Evolutionary conservation across 768 basidiomycete species (phyloP).

Genomic region (Sistotremastrum niveocremeum): DNA sequence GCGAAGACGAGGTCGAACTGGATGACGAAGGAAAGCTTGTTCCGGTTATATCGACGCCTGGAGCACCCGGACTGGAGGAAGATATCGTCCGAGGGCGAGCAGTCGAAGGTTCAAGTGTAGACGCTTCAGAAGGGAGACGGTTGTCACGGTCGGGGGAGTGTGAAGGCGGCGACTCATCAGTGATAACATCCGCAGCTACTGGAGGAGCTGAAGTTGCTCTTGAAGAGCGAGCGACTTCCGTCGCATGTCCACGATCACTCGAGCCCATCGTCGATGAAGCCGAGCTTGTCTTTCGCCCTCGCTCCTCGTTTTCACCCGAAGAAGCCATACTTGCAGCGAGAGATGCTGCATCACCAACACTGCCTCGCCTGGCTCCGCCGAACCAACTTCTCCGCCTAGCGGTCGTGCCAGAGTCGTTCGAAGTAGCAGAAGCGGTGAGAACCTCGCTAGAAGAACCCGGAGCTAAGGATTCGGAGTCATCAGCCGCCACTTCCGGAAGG

Average conservation of each 20-base stretch:
- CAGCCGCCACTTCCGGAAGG: constrained; percentile 12
- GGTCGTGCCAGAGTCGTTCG: constrained; percentile 7
- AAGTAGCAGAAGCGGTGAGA: constrained; percentile 13
- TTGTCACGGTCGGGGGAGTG: constrained; percentile 1
- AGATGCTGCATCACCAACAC: constrained; percentile 17
- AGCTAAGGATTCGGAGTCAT: no score
- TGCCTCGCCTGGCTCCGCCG: constrained; percentile 24
- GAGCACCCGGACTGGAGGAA: not conserved
- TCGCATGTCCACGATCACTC: no score
- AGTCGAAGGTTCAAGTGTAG: not conserved
- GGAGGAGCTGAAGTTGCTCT: constrained; percentile 1
- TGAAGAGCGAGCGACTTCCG: constrained; percentile 2
- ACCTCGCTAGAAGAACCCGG: no score
- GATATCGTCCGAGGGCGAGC: not conserved
- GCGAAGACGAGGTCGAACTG: constrained; percentile 16
- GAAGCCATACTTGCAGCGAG: constrained; percentile 7
- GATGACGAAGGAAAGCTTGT: constrained; percentile 18
- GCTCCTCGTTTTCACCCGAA: constrained; percentile 12
- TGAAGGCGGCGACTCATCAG: constrained; percentile 3
- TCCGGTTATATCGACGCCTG: no score
- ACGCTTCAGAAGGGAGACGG: not conserved
- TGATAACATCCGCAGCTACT: not conserved
- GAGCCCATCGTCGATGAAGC: no score
- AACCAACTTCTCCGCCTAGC: constrained; percentile 47
- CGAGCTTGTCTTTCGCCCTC: constrained; percentile 19